Conservation (phyloP, 805 yeast genomes). For the Ogataea pini region DNA sequence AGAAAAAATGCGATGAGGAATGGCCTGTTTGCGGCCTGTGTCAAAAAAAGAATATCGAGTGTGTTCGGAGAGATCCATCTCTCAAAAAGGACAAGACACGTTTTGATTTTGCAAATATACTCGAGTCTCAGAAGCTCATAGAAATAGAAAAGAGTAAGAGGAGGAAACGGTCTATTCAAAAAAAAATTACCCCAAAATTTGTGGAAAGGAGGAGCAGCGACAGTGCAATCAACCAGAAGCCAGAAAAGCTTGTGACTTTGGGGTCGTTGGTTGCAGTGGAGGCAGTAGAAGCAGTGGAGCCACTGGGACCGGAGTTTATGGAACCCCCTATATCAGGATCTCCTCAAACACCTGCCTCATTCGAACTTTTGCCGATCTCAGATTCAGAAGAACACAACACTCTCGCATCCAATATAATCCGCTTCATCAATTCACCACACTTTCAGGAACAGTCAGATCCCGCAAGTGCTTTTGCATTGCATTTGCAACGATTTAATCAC, state of each 20-base stretch:
- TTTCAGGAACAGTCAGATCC: constrained; percentile 9
- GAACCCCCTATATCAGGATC: neutral
- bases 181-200: neutral
- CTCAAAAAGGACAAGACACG: constrained; percentile 12
- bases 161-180: neutral
- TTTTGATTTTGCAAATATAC: constrained; percentile 18
- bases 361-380: neutral
- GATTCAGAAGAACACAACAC: neutral
- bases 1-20: constrained; percentile 52
- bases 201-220: neutral
- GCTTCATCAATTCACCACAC: constrained; percentile 14
- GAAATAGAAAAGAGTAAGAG: constrained; percentile 13
- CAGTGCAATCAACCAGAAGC: neutral
- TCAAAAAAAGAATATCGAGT: constrained; percentile 30
- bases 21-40: constrained; percentile 51
- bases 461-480: neutral
- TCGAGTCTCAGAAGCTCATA: constrained; percentile 23
- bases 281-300: neutral
- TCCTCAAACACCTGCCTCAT: neutral
- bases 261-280: too few species aligned
- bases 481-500: neutral
- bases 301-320: neutral
- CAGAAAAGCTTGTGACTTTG: too few species aligned
- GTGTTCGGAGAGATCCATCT: constrained; percentile 29
- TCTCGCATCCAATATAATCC: constrained; percentile 8